These are phyloP conservation scores for Beauveria rudraprayagi DNA, from an alignment of 2,329 filamentous ascomycete genomes.

Conservation along the genomic window DNA sequence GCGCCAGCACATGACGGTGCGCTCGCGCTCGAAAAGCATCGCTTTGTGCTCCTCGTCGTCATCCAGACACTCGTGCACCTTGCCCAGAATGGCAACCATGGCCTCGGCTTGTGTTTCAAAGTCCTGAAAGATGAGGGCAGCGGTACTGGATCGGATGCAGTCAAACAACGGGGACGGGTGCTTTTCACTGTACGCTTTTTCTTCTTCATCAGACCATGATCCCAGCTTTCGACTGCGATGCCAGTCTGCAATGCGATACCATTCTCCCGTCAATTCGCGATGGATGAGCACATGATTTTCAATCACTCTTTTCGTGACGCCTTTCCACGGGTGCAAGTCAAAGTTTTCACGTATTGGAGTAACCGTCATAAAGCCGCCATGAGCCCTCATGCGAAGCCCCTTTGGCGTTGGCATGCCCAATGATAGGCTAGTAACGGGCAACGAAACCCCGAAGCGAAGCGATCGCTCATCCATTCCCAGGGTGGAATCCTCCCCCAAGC, in stretches of 20 bases:
- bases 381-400: conserved; percentile 14
- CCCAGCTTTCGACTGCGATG: conserved; percentile 16
- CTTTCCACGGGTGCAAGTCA: conserved; percentile 16
- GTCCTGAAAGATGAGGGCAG: conserved; percentile 13
- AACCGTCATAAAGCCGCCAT: conserved; percentile 12
- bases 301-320: conserved; percentile 4
- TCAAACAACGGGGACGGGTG: conserved; percentile 14
- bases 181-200: conserved; percentile 10
- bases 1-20: conserved; percentile 3
- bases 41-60: not conserved
- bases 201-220: conserved; percentile 15
- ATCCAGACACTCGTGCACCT: not conserved
- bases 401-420: conserved; percentile 14
- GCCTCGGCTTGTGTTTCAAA: not conserved
- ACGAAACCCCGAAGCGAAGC: conserved; percentile 10
- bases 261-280: conserved; percentile 10
- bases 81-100: not conserved
- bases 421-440: not conserved
- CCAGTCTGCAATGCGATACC: conserved; percentile 17
- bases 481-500: conserved; percentile 14
- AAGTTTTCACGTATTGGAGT: conserved; percentile 1
- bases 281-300: conserved; percentile 15
- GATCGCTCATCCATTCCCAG: conserved; percentile 15
- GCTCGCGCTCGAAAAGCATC: not conserved
- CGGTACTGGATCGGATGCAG: conserved; percentile 12